Conservation (phyloP, 73 alveolate genomes). For the Stentor roeselii region DNA sequence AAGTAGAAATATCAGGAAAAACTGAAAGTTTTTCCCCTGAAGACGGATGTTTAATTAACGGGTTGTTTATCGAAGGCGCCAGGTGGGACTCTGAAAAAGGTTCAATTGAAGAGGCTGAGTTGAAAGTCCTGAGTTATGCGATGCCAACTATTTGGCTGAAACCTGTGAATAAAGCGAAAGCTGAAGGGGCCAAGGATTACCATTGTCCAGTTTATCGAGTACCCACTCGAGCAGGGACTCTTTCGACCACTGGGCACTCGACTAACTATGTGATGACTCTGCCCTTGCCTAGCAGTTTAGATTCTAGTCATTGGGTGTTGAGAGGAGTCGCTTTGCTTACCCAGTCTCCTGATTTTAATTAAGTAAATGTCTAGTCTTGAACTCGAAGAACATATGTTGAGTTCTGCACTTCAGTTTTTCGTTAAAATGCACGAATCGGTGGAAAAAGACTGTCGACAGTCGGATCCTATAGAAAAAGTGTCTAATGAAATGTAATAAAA, state of each 20-base stretch:
- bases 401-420: background rate
- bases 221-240: constrained; percentile 78
- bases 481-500: background rate
- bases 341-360: constrained; percentile 89
- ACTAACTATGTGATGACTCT: constrained; percentile 65
- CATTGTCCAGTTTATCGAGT: constrained; percentile 87
- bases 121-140: constrained; percentile 77
- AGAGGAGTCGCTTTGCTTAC: constrained; percentile 99
- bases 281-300: constrained; percentile 77
- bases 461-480: background rate
- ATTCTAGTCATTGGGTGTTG: constrained; percentile 97
- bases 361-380: background rate
- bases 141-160: constrained; percentile 93
- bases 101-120: constrained; percentile 83
- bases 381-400: background rate
- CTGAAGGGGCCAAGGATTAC: constrained; percentile 49
- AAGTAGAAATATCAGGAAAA: constrained; percentile 35
- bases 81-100: constrained; percentile 93
- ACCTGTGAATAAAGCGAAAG: constrained; percentile 81
- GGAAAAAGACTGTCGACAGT: background rate
- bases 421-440: background rate
- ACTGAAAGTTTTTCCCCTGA: constrained; percentile 57
- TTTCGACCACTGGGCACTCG: constrained; percentile 75
- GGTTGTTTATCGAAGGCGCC: constrained; percentile 99
- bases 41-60: constrained; percentile 97